These are phyloP conservation scores for Paraleonurus japonicus DNA, from an alignment of 257 asterid species.

Conservation along the genomic window DNA sequence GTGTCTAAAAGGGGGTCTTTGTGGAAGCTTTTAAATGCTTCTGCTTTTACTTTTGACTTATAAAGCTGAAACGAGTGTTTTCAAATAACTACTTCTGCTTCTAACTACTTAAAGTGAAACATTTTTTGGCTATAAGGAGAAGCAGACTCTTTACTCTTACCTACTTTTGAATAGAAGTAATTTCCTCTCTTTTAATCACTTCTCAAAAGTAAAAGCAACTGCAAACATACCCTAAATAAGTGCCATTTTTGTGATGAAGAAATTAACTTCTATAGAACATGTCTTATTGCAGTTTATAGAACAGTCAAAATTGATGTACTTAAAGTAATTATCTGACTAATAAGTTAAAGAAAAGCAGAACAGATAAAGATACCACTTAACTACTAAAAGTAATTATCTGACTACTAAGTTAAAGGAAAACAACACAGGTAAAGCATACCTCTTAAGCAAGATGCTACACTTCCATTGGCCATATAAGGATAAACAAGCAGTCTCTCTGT, in stretches of 20 bases:
- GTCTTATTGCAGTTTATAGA: not conserved
- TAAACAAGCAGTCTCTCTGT: conserved; percentile 90
- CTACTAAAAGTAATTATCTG: not conserved
- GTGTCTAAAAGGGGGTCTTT: not conserved
- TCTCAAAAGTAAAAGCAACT: not conserved
- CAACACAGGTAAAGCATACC: conserved; percentile 41
- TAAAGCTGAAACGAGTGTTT: too few species aligned
- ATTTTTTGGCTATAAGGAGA: not conserved
- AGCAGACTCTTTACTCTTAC: not conserved
- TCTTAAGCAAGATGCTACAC: conserved; percentile 95
- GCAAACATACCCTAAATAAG: not conserved
- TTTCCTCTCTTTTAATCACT: not conserved
- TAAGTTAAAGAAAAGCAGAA: not conserved
- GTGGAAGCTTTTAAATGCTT: not conserved
- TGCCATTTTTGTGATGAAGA: not conserved
- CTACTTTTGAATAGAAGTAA: not conserved
- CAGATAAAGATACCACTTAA: too few species aligned
- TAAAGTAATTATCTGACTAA: not conserved
- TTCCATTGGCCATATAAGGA: conserved; percentile 91
- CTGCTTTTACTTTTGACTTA: too few species aligned
- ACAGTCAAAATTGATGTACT: not conserved
- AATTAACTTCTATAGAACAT: not conserved
- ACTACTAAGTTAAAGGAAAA: not conserved
- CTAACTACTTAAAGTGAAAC: not conserved
- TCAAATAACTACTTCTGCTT: too few species aligned